phyloP scores from a whole-genome alignment of 192 early-diverging fungal genomes.

The Backusella psychrophila region DNA sequence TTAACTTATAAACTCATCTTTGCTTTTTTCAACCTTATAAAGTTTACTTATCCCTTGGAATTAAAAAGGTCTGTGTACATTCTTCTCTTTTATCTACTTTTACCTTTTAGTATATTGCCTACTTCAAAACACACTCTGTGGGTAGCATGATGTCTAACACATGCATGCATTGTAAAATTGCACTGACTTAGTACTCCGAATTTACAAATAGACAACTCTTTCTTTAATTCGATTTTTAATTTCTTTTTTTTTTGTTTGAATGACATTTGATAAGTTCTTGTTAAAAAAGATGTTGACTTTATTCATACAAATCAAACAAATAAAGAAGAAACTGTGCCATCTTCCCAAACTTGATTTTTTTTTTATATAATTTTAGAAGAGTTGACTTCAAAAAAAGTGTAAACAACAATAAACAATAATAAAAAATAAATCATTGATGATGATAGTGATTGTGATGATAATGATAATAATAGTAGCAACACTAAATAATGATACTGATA shows the following conservation, averaged over 20 bases:
- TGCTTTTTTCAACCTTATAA: neutral
- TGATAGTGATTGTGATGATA: neutral
- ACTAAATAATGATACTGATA: neutral
- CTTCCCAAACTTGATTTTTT: neutral
- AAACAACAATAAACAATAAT: slow-evolving; percentile 3
- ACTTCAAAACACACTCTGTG: neutral
- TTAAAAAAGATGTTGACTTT: neutral
- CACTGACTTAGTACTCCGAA: neutral
- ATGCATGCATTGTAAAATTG: slow-evolving; percentile 3
- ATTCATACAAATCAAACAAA: neutral
- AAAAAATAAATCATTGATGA: neutral
- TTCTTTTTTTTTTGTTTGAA: neutral
- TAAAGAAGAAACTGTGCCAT: neutral
- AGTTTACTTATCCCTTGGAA: slow-evolving; percentile 6
- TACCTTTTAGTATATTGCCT: neutral
- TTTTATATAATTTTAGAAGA: neutral
- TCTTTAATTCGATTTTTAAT: neutral
- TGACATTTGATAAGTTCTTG: neutral
- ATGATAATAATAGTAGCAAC: neutral
- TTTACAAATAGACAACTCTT: neutral
- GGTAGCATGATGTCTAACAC: neutral
- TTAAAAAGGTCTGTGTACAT: slow-evolving; percentile 9
- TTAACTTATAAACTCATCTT: neutral
- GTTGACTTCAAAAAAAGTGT: slow-evolving; percentile 1
- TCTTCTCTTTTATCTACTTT: slow-evolving; percentile 2